Percentiles rank a stretch among this genome's conserved stretches.
phyloP scores from a whole-genome alignment of 139 green algal species.

The Micractinium sp. region DNA sequence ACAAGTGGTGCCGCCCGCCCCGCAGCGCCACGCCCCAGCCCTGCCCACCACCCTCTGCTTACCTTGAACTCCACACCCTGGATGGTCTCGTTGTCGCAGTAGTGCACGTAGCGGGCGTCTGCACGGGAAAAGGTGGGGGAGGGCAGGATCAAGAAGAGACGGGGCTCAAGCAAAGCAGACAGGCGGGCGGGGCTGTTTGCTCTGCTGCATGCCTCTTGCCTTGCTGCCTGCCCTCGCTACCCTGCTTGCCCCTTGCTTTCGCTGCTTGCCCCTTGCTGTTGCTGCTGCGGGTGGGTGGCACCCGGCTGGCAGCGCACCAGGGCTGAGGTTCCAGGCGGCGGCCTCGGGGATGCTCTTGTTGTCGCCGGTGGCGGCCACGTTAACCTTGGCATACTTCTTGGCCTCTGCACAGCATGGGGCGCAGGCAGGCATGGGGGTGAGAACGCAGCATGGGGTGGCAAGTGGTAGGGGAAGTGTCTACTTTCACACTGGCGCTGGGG shows the following conservation, averaged over 20 bases:
- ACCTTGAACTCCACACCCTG: slow-evolving; percentile 98
- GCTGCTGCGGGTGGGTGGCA: too few relatives aligned
- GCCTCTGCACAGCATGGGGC: slow-evolving; percentile 74
- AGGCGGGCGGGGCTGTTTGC: not conserved
- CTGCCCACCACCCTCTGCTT: too few relatives aligned
- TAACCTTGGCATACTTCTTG: slow-evolving; percentile 79
- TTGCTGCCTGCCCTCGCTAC: not conserved
- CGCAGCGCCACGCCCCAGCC: too few relatives aligned
- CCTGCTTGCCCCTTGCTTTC: not conserved
- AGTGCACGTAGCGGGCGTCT: slow-evolving; percentile 88
- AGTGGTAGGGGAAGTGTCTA: too few relatives aligned
- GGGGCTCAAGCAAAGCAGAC: not conserved
- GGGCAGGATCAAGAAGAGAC: not conserved
- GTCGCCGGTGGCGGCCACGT: slow-evolving; percentile 86
- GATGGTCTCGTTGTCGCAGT: slow-evolving; percentile 99
- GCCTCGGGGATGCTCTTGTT: slow-evolving; percentile 84
- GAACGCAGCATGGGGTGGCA: too few relatives aligned
- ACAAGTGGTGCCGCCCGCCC: too few relatives aligned
- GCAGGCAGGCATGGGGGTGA: too few relatives aligned
- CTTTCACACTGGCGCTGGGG: too few relatives aligned
- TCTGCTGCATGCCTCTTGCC: too few relatives aligned
- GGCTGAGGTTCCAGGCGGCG: slow-evolving; percentile 88
- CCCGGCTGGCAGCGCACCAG: slow-evolving; percentile 38
- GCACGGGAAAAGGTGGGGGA: not conserved
- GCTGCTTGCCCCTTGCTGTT: too few relatives aligned